Base-by-base conservation (phyloP, 192 early-diverging fungal species). In the Pilaira anomala region DNA sequence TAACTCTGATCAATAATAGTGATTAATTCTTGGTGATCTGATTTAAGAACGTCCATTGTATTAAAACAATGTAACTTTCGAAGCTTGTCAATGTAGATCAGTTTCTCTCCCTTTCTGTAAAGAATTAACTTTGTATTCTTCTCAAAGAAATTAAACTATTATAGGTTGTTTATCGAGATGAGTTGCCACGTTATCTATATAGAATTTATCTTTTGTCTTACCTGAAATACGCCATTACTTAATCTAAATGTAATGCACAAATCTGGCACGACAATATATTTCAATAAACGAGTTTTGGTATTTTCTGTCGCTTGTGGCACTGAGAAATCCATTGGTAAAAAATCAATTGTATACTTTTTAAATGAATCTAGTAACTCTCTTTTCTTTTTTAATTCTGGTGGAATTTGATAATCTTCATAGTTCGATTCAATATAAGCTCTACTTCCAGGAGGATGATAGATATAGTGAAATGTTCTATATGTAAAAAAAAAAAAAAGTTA, bases 171-270 rank as follows among this genome's bases (percentile, higher is more conserved):
- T n/a, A n/a, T n/a, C n/a, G n/a, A n/a, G n/a, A n/a, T n/a, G 5
- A 7, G n/a, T 30, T 16, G 29, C 12, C n/a, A 36, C n/a, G 36
- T 28, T 40, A 21, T 4, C 18, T 14, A 46, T 21, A 25, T 50
- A 2, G 5, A 9, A 50, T 50, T 24, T 18, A 25, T 0, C 48
- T 18, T 40, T 26, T 21, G 25, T 18, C 42, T 21, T 64, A 91
- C 85, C 80, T 91, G 89, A 39, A 91, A 48, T 7, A 84, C 64
- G 33, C 81, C 76, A 66, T 91, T 90, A 60, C 80, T 87, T 16
- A 91, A 52, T 33, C 86, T 61, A 67, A 91, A 91, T 3, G 90
- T 62, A 40, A 91, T 81, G 3, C 80, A 83, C 30, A 79, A 59
- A 30, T 85, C 79, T n/a, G n/a, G 1, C 82, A 81, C n/a, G n/a